phyloP scores from a whole-genome alignment of 495 filamentous ascomycete species.

The Hyaloscypha bicolor region DNA sequence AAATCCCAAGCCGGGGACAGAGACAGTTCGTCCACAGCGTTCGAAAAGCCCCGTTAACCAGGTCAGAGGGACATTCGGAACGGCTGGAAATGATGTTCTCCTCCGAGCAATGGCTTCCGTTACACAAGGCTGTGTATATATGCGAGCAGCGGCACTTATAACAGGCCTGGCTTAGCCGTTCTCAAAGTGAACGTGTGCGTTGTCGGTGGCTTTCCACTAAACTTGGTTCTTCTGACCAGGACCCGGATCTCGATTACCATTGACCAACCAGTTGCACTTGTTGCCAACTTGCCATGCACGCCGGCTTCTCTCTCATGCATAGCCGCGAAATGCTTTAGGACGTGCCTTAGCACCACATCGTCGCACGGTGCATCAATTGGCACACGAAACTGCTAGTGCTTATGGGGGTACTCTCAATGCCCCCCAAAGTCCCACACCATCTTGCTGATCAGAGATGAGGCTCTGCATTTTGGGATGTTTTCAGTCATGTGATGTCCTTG shows the following conservation, averaged over 20 bases:
- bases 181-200: conserved; percentile 1
- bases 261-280: conserved; percentile 1
- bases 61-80: conserved; percentile 16
- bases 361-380: neutral
- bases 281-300: conserved; percentile 11
- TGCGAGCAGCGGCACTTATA: conserved; percentile 16
- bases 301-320: conserved; percentile 12
- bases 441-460: neutral
- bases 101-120: conserved; percentile 8
- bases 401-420: neutral
- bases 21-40: neutral
- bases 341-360: conserved; percentile 5
- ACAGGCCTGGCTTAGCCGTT: conserved; percentile 1
- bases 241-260: conserved; percentile 6
- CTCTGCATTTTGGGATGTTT: conserved; percentile 8
- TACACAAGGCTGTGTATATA: conserved; percentile 15
- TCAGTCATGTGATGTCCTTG: conserved; percentile 2
- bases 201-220: conserved; percentile 12
- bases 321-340: conserved; percentile 18
- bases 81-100: conserved; percentile 8
- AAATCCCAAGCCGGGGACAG: neutral
- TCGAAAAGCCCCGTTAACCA: conserved; percentile 3
- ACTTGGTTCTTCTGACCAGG: conserved; percentile 3
- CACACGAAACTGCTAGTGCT: conserved; percentile 20
- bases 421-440: neutral